These are phyloP conservation scores for Paramarasmius palmivorus DNA, from an alignment of 1,284 basidiomycete genomes.

Conservation along the genomic window DNA sequence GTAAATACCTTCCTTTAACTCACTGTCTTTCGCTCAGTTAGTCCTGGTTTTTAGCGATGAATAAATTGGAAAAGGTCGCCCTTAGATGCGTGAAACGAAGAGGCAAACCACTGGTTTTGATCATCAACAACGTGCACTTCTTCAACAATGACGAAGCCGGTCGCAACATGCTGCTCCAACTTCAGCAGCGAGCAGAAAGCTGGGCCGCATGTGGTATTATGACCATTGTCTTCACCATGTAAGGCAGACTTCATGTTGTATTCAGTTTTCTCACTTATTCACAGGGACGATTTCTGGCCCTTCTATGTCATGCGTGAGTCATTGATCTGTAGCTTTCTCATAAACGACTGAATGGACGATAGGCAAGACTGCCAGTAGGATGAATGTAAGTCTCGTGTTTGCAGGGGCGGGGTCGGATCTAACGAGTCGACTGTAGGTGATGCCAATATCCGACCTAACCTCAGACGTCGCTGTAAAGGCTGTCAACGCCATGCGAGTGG, in stretches of 20 bases:
- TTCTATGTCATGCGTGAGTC: slow-evolving; percentile 64
- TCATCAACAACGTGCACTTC: slow-evolving; percentile 79
- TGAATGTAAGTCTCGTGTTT: slow-evolving; percentile 51
- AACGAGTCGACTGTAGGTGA: slow-evolving; percentile 41
- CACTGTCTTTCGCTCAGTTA: slow-evolving; percentile 4
- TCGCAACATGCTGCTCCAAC: slow-evolving; percentile 72
- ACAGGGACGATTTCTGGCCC: slow-evolving; percentile 79
- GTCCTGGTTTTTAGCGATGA: slow-evolving; percentile 50
- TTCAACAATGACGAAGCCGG: slow-evolving; percentile 83
- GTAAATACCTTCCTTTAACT: slow-evolving; percentile 31
- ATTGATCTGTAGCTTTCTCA: slow-evolving; percentile 13
- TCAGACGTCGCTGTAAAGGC: slow-evolving; percentile 64
- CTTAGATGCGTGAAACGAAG: slow-evolving; percentile 57
- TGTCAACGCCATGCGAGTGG: slow-evolving; percentile 52
- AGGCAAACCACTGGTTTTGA: slow-evolving; percentile 71
- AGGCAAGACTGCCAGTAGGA: slow-evolving; percentile 73
- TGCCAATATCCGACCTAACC: slow-evolving; percentile 75
- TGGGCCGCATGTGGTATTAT: slow-evolving; percentile 82
- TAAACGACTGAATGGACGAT: slow-evolving; percentile 13
- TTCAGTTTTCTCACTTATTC: slow-evolving; percentile 17
- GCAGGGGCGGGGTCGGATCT: background rate
- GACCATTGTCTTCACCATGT: slow-evolving; percentile 81
- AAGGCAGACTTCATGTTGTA: slow-evolving; percentile 26
- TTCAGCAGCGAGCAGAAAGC: slow-evolving; percentile 82
- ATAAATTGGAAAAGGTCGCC: slow-evolving; percentile 87